These are phyloP conservation scores for Cryptococcus sp. DNA, from an alignment of 1,284 basidiomycete species.

Conservation along the genomic window DNA sequence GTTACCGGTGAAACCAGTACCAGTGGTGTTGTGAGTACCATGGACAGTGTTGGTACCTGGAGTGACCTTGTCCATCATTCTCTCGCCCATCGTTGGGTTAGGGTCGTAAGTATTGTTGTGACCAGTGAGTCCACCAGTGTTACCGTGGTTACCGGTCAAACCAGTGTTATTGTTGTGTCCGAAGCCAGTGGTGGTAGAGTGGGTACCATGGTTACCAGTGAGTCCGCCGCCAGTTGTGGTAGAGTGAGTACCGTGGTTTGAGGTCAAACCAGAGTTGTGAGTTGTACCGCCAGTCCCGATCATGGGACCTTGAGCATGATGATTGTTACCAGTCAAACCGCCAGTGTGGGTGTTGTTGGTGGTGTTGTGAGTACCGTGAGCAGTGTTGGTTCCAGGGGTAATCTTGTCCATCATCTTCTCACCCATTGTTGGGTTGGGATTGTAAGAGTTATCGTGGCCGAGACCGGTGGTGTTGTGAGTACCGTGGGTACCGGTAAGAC, in stretches of 20 bases:
- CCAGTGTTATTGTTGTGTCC: conserved; percentile 3
- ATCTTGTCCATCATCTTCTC: too few relatives aligned
- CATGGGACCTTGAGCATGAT: too few relatives aligned
- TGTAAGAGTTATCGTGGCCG: background rate
- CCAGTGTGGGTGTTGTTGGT: background rate
- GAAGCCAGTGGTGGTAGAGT: background rate
- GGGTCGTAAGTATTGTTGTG: background rate
- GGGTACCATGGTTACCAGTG: background rate
- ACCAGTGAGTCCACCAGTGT: background rate
- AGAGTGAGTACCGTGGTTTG: background rate
- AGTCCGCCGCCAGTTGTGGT: background rate
- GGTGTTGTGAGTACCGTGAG: background rate
- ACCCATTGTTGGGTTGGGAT: background rate
- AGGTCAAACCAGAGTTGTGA: background rate
- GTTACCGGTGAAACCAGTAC: conserved; percentile 1
- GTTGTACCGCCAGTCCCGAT: background rate
- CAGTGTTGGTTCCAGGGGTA: background rate
- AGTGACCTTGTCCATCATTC: background rate
- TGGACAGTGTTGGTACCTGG: background rate
- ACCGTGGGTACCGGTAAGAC: background rate
- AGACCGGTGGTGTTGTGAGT: background rate
- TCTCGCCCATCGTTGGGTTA: background rate
- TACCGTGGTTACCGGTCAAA: conserved; percentile 1
- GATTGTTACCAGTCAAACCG: background rate
- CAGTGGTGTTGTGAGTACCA: background rate